A percentile compares a stretch with the other conserved stretches of the same genome.
Conservation (phyloP, 306 rosid genomes). For the Arachis hypogaea region DNA sequence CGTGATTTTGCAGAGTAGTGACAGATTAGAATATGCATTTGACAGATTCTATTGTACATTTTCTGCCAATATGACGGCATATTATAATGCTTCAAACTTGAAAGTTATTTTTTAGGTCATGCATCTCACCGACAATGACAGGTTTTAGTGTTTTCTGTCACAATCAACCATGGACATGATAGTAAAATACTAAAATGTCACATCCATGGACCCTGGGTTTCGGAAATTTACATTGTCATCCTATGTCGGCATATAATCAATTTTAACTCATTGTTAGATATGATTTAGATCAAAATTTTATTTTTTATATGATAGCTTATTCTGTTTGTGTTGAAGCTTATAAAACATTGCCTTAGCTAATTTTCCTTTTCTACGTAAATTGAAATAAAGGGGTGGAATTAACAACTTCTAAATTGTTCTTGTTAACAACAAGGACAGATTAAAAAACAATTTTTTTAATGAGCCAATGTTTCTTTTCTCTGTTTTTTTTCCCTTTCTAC, state of each 20-base stretch:
- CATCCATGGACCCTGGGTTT: neutral
- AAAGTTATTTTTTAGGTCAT: neutral
- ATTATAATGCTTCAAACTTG: neutral
- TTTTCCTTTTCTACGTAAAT: too few relatives aligned
- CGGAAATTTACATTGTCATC: neutral
- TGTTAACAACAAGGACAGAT: too few relatives aligned
- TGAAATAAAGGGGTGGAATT: too few relatives aligned
- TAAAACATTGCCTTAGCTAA: too few relatives aligned
- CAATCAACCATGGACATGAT: too few relatives aligned
- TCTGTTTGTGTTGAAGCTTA: too few relatives aligned
- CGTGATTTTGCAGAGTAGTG: neutral
- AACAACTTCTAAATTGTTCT: too few relatives aligned
- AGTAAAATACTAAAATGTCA: neutral
- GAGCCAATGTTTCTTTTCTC: too few relatives aligned
- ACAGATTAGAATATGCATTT: slow-evolving; percentile 13
- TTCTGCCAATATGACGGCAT: neutral
- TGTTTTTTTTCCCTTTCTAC: too few relatives aligned
- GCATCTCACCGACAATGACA: neutral
- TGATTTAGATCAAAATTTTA: too few relatives aligned
- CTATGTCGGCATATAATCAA: neutral
- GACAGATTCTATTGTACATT: slow-evolving; percentile 10
- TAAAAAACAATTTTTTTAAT: too few relatives aligned
- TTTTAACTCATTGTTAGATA: neutral
- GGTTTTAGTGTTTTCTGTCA: neutral
- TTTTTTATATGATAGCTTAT: too few relatives aligned